Evolutionary conservation across 768 basidiomycete species (phyloP), one percentile per base, ranked within the genome.

Genomic region (Rhizopogon roseolus): DNA sequence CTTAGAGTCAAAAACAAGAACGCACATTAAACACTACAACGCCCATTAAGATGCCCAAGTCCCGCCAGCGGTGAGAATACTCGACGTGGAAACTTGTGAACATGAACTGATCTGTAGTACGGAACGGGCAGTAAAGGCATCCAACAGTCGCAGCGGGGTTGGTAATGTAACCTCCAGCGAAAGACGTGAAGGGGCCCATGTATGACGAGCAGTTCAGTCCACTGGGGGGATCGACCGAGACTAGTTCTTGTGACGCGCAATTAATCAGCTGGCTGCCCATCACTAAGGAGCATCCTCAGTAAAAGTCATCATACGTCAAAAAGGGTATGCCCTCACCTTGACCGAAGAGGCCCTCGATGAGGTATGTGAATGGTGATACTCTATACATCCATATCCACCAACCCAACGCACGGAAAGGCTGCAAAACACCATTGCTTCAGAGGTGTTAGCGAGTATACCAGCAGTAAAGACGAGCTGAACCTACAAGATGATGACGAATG

Each of bases 61-160:
- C 70, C 37, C 81, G 68, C 82, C 81, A 85, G 22, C 69, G 71
- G 49, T 81, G 67, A 58, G 72, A 54, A 56, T 84, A 86, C 45
- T 62, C 73, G 54, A 88, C 83, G 60, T 82, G 84, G 71, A 89
- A 85, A 56, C 9, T 53, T n/a, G n/a, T 41, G 7, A 41, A 48
- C 39, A 77, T 55, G 62, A 69, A 73, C 46, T 77, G 62, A 59
- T 86, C 77, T 4, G 84, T 84, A 2, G 72, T 77, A 6, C 71
- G 59, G 28, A 74, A 73, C 1, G 80, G 68, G 57, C 87, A 88
- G 66, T 80, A 86, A 19, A 72, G 54, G 63, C 86, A 90, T 41
- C 62, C 66, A n/a, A 66, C 54, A 0, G 78, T 77, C 4, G 83
- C 80, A n/a, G 76, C 64, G 1, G 80, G 74, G 58, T 86, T 78